These are phyloP conservation scores for Ustilago esculenta DNA, from an alignment of 1,284 basidiomycete species.

Conservation along the genomic window DNA sequence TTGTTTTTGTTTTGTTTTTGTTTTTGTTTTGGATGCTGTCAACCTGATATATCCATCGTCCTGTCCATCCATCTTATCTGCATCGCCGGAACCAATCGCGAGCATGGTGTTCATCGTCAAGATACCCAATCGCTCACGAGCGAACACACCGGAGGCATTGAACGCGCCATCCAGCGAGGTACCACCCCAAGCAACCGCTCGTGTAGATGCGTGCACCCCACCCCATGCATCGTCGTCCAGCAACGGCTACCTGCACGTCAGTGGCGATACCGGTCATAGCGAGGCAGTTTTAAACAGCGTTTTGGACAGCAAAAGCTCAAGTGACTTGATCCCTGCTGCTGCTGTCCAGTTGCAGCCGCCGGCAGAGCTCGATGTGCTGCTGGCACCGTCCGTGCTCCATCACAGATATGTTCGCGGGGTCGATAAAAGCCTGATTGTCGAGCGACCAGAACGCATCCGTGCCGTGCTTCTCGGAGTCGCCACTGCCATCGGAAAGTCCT, in stretches of 20 bases:
- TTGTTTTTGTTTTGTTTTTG: no score
- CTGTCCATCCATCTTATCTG: constrained; percentile 2
- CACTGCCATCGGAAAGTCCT: constrained; percentile 38
- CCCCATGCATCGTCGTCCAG: background rate
- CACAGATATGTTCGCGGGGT: constrained; percentile 63
- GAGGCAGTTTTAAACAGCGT: background rate
- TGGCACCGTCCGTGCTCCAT: constrained; percentile 59
- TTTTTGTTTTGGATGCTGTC: no score
- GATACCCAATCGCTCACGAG: constrained; percentile 51
- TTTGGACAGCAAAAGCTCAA: background rate
- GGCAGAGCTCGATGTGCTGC: constrained; percentile 53
- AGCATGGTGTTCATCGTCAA: constrained; percentile 62
- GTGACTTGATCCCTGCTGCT: no score
- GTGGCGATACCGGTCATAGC: background rate
- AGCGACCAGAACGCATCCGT: constrained; percentile 63
- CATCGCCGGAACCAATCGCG: background rate
- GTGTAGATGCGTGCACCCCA: background rate
- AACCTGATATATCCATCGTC: no score
- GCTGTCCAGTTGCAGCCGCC: background rate
- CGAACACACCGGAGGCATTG: constrained; percentile 38
- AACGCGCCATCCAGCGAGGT: constrained; percentile 15
- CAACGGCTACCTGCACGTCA: background rate
- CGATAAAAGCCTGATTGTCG: constrained; percentile 62
- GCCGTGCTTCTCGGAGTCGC: constrained; percentile 61
- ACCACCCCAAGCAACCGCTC: background rate